Base-by-base conservation (phyloP, 768 basidiomycete species). In the Mycena galopus region DNA sequence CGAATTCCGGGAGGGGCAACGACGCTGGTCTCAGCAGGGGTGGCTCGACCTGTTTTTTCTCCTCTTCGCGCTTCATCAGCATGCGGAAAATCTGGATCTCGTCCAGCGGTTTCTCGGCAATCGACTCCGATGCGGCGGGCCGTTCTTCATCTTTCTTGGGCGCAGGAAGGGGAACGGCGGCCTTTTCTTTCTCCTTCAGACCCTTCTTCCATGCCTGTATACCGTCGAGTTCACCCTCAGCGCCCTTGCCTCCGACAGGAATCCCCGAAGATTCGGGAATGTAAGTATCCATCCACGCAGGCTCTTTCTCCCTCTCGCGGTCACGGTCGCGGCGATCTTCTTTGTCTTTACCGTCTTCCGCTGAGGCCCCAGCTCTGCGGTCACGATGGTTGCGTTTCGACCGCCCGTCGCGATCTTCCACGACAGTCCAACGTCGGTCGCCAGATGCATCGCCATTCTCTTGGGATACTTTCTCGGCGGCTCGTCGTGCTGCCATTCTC, bases 251-350 rank as follows among this genome's bases (percentile, higher is more conserved):
- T 21, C 93, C 92, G 65, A 94, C 84, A 25, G 50, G 50, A 64
- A 94, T 90, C 17, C 92, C 93, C 57, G 89, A 79, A 27, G 86
- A 86, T 61, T 83, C 86, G 16, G 94, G 94, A 71, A 95, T 87
- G 78, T 94, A 95, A 23, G 93, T 91, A 74, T 95, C 95, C 94
- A 96, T 96, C 94, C 94, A 96, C 21, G 94, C 94, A 27, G 94
- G 95, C 78, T 96, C 95, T 77, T 93, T 94, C 84, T 96, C 95
- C 76, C 89, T 90, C 75, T 91, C 91, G 67, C 88, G 84, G 73
- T 91, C 91, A 68, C 88, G 84, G 63, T 89, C 89, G 73, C 84
- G 82, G 62, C 83, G 82, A 30, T 87, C 86, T 25, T 83, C 86
- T 68, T 82, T 82, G n/a, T 87, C 87, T 74, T 82, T 85, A 27